These are phyloP conservation scores for Pseudopithomyces chartarum DNA, from an alignment of 2,329 filamentous ascomycete genomes.

Conservation along the genomic window DNA sequence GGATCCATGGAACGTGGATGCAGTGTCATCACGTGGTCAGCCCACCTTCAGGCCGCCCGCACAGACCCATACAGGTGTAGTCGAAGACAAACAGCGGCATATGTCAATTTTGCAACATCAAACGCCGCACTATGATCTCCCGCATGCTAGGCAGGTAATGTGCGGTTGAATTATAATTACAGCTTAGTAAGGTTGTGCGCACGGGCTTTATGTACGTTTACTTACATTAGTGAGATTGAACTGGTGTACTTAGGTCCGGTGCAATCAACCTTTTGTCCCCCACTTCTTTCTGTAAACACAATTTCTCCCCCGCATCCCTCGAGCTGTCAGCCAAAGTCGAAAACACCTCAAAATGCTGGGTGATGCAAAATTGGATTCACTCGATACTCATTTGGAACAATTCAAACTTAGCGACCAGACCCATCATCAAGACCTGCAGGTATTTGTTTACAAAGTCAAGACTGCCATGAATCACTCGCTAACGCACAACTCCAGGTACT, in stretches of 20 bases:
- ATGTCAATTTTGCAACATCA: not conserved
- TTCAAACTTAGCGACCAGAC: slow-evolving; percentile 30
- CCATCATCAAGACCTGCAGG: slow-evolving; percentile 20
- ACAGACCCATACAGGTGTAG: not conserved
- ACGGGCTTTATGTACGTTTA: not conserved
- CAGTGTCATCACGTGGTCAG: no score
- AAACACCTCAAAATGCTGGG: slow-evolving; percentile 24
- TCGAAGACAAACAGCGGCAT: not conserved
- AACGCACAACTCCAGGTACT: slow-evolving; percentile 31
- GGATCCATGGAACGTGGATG: no score
- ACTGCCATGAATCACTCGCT: not conserved
- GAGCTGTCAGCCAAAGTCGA: not conserved
- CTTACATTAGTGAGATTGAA: not conserved
- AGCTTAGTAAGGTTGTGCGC: not conserved
- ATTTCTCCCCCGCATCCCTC: not conserved
- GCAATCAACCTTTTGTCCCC: not conserved
- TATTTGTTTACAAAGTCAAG: not conserved
- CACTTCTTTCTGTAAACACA: not conserved
- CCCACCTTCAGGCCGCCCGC: no score
- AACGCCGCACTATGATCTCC: slow-evolving; percentile 1
- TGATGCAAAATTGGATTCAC: slow-evolving; percentile 29
- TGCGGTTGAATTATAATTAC: not conserved
- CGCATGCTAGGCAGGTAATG: not conserved
- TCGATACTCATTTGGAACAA: slow-evolving; percentile 34
- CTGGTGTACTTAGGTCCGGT: not conserved